These are phyloP conservation scores for Cymbidium sinense DNA, from an alignment of 106 monocot species.

Conservation along the genomic window DNA sequence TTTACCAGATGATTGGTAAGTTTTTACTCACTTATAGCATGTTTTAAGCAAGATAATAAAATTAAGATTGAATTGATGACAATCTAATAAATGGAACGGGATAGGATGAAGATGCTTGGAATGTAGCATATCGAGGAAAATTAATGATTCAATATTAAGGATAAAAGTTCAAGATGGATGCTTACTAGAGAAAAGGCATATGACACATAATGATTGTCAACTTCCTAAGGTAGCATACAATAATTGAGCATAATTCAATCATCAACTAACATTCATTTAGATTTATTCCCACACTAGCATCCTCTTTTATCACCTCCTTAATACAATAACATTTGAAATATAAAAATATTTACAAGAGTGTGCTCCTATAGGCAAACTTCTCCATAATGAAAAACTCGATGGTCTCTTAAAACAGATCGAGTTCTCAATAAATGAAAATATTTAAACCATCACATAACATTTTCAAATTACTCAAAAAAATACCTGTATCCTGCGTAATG, in stretches of 20 bases:
- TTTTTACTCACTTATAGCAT: no score
- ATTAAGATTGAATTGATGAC: no score
- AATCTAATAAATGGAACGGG: no score
- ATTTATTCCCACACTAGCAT: not conserved
- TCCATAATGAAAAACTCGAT: not conserved
- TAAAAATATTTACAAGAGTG: not conserved
- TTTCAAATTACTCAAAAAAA: constrained; percentile 6
- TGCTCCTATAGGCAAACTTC: not conserved
- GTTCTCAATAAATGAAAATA: not conserved
- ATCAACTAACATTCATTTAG: not conserved
- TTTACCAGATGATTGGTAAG: no score
- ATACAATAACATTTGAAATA: not conserved
- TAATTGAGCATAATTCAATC: not conserved
- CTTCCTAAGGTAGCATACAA: not conserved
- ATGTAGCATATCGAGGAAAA: no score
- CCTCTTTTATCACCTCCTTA: not conserved
- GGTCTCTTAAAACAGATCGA: no score
- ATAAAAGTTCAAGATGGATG: no score
- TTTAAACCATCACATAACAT: not conserved
- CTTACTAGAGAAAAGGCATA: no score
- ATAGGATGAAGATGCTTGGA: no score
- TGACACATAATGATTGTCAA: not conserved
- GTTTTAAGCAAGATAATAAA: no score
- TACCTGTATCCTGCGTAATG: constrained; percentile 84
- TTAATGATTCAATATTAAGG: no score